These are phyloP conservation scores for Spongospora subterranea DNA, from an alignment of 208 protist species.

Conservation along the genomic window DNA sequence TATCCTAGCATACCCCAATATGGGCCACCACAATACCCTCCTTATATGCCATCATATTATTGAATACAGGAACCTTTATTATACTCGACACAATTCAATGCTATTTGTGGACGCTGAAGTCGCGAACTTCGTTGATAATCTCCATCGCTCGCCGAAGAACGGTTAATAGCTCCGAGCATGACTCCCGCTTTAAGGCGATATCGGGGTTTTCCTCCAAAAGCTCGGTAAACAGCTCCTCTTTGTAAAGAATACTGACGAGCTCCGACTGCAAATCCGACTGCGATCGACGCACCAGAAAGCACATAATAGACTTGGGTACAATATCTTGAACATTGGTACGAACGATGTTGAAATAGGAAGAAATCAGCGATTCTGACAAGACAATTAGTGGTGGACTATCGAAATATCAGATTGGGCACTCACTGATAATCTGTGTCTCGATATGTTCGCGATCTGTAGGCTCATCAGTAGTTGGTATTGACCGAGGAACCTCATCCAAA, in stretches of 20 bases:
- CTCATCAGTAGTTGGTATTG: background rate
- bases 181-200: conserved; percentile 68
- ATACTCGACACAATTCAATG: background rate
- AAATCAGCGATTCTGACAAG: conserved; percentile 56
- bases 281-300: conserved; percentile 71
- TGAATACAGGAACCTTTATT: background rate
- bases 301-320: conserved; percentile 75
- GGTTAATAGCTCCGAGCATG: conserved; percentile 64
- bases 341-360: conserved; percentile 71
- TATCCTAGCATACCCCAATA: no score
- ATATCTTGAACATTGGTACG: conserved; percentile 71
- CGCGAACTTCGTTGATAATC: conserved; percentile 65
- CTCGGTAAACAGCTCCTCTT: conserved; percentile 68
- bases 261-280: conserved; percentile 66
- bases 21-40: no score
- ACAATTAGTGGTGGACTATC: no score
- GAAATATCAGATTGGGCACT: no score
- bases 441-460: conserved; percentile 57
- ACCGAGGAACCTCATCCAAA: conserved; percentile 42
- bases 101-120: conserved; percentile 55
- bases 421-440: conserved; percentile 62
- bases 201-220: conserved; percentile 71
- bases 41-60: no score
- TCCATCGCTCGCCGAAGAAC: conserved; percentile 66
- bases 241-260: conserved; percentile 72